A percentile compares a stretch with the other conserved stretches of the same genome.
Conservation (phyloP, 495 filamentous ascomycete genomes). For the Rhizodiscina lignyota region DNA sequence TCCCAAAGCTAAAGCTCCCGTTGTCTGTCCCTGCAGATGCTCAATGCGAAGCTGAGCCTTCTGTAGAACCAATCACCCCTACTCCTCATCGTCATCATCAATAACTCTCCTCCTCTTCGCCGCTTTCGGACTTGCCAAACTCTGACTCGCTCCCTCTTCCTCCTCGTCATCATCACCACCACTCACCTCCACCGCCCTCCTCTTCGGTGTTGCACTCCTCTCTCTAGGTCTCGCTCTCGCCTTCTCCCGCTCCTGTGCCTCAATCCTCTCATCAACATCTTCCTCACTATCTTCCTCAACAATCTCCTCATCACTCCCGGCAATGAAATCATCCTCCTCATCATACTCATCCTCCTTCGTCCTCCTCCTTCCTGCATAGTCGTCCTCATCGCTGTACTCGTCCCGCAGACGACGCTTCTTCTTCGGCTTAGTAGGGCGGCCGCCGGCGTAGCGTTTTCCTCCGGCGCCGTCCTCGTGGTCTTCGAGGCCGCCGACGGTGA, state of each 20-base stretch:
- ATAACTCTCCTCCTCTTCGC: too few species aligned
- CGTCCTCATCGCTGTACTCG: conserved; percentile 24
- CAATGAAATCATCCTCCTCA: conserved; percentile 38
- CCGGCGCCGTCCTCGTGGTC: conserved; percentile 44
- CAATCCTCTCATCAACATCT: conserved; percentile 22
- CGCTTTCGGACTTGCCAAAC: too few species aligned
- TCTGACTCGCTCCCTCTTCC: too few species aligned
- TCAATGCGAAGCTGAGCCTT: too few species aligned
- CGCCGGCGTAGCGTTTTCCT: conserved; percentile 26
- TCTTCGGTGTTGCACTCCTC: conserved; percentile 1
- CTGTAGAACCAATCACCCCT: too few species aligned
- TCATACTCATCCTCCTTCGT: conserved; percentile 61
- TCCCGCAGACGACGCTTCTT: conserved; percentile 12
- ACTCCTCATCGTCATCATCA: too few species aligned
- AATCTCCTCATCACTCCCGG: conserved; percentile 30
- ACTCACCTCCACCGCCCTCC: too few species aligned
- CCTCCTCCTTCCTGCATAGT: conserved; percentile 44
- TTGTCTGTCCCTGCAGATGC: too few species aligned
- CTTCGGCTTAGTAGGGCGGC: conserved; percentile 9
- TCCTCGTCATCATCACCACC: too few species aligned
- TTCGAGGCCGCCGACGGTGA: conserved; percentile 62
- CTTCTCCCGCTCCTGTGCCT: conserved; percentile 18
- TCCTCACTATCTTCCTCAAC: conserved; percentile 43
- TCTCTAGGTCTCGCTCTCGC: too few species aligned
- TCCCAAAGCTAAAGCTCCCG: too few species aligned